Evolutionary conservation across 2,329 filamentous ascomycete genomes (phyloP).

Genomic region (Sclerotinia sclerotiorum): DNA sequence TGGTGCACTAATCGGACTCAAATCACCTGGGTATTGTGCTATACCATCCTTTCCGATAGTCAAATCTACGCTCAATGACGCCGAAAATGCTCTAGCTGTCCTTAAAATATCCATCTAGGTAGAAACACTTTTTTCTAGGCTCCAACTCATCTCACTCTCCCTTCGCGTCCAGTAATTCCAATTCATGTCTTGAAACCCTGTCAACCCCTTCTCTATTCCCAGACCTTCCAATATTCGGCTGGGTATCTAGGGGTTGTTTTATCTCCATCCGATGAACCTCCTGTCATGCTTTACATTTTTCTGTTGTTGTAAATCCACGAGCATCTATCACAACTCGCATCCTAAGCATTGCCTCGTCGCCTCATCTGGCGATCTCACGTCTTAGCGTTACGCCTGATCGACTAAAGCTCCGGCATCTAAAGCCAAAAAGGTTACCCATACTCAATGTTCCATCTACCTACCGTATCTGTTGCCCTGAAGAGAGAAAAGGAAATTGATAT

Average conservation of each 20-base stretch:
- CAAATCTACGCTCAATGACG: background rate
- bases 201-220: constrained; percentile 3
- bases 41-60: background rate
- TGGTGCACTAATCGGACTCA: background rate
- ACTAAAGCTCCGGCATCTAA: constrained; percentile 22
- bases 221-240: constrained; percentile 5
- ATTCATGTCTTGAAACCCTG: constrained; percentile 14
- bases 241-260: background rate
- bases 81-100: background rate
- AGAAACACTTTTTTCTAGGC: constrained; percentile 5
- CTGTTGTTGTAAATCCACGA: constrained; percentile 5
- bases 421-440: constrained; percentile 21
- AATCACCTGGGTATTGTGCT: background rate
- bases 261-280: background rate
- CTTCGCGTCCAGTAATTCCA: background rate
- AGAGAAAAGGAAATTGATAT: constrained; percentile 18
- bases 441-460: constrained; percentile 8
- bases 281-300: constrained; percentile 12
- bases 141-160: constrained; percentile 3
- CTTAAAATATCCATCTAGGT: background rate
- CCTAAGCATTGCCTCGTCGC: constrained; percentile 34
- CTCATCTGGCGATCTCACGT: constrained; percentile 33
- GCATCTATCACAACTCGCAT: constrained; percentile 18
- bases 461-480: constrained; percentile 11
- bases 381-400: constrained; percentile 34